A percentile compares a stretch with the other conserved stretches of the same genome.
These are phyloP conservation scores for Xerocomus amazonicus DNA, from an alignment of 1,284 basidiomycete species.

Conservation along the genomic window DNA sequence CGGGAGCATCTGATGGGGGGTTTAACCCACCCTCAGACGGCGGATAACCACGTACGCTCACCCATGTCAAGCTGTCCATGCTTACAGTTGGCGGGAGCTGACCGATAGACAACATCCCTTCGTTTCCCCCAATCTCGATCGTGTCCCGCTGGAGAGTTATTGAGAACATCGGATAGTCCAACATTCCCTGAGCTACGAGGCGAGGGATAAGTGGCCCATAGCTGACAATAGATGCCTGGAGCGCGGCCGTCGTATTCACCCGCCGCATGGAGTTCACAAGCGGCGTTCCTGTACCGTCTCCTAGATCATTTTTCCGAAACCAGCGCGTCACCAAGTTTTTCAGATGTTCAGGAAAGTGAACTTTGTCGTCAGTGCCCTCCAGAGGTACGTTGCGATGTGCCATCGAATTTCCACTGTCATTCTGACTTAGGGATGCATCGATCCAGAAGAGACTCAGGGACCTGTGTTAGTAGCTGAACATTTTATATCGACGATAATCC, in stretches of 20 bases:
- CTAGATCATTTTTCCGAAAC: slow-evolving; percentile 12
- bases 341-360: slow-evolving; percentile 7
- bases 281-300: slow-evolving; percentile 1
- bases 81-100: slow-evolving; percentile 44
- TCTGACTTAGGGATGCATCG: slow-evolving; percentile 23
- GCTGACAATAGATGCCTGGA: slow-evolving; percentile 22
- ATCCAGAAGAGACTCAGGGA: slow-evolving; percentile 32
- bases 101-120: slow-evolving; percentile 50
- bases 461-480: slow-evolving; percentile 1
- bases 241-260: slow-evolving; percentile 10
- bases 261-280: slow-evolving; percentile 9
- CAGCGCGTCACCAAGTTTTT: slow-evolving; percentile 17
- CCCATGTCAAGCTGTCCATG: slow-evolving; percentile 48
- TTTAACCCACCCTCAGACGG: slow-evolving; percentile 40
- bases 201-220: slow-evolving; percentile 40
- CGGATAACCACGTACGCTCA: slow-evolving; percentile 44
- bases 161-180: slow-evolving; percentile 40
- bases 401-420: slow-evolving; percentile 2
- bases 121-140: slow-evolving; percentile 48
- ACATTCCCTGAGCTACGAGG: slow-evolving; percentile 32
- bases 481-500: neutral
- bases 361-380: neutral
- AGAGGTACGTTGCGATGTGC: slow-evolving; percentile 1
- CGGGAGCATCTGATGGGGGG: slow-evolving; percentile 41
- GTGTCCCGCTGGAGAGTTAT: slow-evolving; percentile 49